phyloP scores from a whole-genome alignment of 306 rosid species.

The Luffa acutangula region DNA sequence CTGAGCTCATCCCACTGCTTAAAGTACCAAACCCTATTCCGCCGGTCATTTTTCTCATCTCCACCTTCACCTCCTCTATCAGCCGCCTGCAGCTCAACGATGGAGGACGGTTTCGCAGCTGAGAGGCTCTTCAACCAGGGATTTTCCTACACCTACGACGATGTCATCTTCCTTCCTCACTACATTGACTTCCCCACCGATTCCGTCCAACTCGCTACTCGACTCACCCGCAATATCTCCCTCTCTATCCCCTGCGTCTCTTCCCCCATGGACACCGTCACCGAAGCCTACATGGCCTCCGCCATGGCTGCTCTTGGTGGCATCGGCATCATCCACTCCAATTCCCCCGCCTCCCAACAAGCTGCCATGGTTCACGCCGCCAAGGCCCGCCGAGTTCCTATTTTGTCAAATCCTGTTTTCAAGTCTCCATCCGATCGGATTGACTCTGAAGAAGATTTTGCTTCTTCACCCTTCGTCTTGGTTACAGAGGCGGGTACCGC shows the following conservation, averaged over 20 bases:
- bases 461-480: conserved; percentile 34
- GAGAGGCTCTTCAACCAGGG: conserved; percentile 66
- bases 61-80: not conserved
- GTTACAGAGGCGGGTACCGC: conserved; percentile 49
- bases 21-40: not conserved
- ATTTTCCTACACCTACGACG: conserved; percentile 86
- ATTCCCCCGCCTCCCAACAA: conserved; percentile 33
- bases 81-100: conserved; percentile 10
- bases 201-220: conserved; percentile 43
- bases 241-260: conserved; percentile 66
- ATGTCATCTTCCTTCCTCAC: conserved; percentile 83
- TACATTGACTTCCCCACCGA: conserved; percentile 83
- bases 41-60: no score
- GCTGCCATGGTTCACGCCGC: conserved; percentile 48
- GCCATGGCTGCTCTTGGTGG: conserved; percentile 82
- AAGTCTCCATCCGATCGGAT: conserved; percentile 31
- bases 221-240: conserved; percentile 42
- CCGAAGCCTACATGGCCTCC: conserved; percentile 63
- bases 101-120: conserved; percentile 75
- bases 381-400: conserved; percentile 66
- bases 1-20: not conserved
- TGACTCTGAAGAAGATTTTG: conserved; percentile 31
- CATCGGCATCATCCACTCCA: conserved; percentile 57
- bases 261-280: conserved; percentile 96
- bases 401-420: conserved; percentile 48